Evolutionary conservation across 1,139 yeast species (phyloP), one percentile per base, ranked within the genome.

Genomic region (Candida neerlandica): DNA sequence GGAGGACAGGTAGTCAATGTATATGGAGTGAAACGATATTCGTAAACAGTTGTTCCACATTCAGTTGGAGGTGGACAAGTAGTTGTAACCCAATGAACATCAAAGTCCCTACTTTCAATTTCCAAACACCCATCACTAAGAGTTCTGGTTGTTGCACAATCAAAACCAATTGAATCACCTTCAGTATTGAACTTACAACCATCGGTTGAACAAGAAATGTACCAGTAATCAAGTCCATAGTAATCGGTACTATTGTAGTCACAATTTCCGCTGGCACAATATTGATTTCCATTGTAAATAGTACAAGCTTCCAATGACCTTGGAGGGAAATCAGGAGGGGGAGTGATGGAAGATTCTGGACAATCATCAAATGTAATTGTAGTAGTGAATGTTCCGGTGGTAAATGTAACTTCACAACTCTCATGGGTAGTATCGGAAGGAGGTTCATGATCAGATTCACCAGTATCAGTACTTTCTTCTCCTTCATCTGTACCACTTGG

Each of bases 251-350:
- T 7, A 1, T 5, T 7, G 9, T 9, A 14, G 9, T 32, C 44
- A 42, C 44, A 42, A 14, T 42, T 42, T 10, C 39, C 44, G 5
- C 10, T 18, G 14, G 44, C 44, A 42, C 44, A 42, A 19, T 32
- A 42, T n/a, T 11, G 4, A 4, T 7, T 4, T 10, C 32, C 39
- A 1, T 33, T 12, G 18, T 32, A 42, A 11, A 21, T 41, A 5
- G 44, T 41, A 16, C 44, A 41, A 2, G 12, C 38, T 12, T 18
- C 44, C 19, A 30, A 3, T 18, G 44, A 32, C 2, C 9, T 42
- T 42, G 44, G 39, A 32, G 44, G 44, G 21, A 16, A 42, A 5
- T n/a, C 32, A n/a, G 39, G 38, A n/a, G 44, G 44, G 2, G 40
- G 40, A 1, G 39, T 35, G 1, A 33, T 18, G 1, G 37, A 6